phyloP scores from a whole-genome alignment of 371 early-diverging fungal species.

The Rhizopus microsporus region DNA sequence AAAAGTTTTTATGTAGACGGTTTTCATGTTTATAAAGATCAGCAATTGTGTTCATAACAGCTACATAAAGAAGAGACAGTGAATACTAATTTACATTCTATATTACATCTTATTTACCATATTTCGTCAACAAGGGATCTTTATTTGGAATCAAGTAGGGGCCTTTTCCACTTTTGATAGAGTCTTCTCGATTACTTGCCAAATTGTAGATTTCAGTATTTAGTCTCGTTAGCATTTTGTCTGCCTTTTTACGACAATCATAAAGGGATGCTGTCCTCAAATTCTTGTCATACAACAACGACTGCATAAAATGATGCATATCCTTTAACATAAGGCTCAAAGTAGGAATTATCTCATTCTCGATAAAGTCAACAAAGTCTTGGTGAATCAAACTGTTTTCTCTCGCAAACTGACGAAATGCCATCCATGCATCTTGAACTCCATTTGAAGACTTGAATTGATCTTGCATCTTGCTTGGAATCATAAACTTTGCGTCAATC shows the following conservation, averaged over 20 bases:
- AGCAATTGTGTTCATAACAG: conserved; percentile 13
- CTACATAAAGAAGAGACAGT: conserved; percentile 6
- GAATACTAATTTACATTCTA: too few species aligned
- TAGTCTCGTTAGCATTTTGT: conserved; percentile 18
- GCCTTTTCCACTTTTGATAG: conserved; percentile 3
- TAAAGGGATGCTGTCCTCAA: conserved; percentile 12
- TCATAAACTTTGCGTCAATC: conserved; percentile 20
- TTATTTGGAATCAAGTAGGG: conserved; percentile 18
- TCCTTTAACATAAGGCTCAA: conserved; percentile 21
- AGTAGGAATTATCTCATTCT: conserved; percentile 22
- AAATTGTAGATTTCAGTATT: conserved; percentile 16
- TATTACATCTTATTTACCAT: conserved; percentile 10
- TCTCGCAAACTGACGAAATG: conserved; percentile 24
- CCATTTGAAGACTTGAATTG: conserved; percentile 29
- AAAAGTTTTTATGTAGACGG: conserved; percentile 16
- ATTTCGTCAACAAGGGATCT: conserved; percentile 26
- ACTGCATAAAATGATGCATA: conserved; percentile 15
- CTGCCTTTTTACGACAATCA: conserved; percentile 23
- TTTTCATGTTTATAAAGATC: conserved; percentile 24
- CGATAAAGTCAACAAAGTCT: conserved; percentile 30
- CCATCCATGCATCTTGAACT: conserved; percentile 29
- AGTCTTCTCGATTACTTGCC: conserved; percentile 10
- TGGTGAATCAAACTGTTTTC: conserved; percentile 29
- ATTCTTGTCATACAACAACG: conserved; percentile 12
- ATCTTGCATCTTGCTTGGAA: conserved; percentile 19